These are phyloP conservation scores for Hericium rajendrae DNA, from an alignment of 768 basidiomycete genomes.

Conservation along the genomic window DNA sequence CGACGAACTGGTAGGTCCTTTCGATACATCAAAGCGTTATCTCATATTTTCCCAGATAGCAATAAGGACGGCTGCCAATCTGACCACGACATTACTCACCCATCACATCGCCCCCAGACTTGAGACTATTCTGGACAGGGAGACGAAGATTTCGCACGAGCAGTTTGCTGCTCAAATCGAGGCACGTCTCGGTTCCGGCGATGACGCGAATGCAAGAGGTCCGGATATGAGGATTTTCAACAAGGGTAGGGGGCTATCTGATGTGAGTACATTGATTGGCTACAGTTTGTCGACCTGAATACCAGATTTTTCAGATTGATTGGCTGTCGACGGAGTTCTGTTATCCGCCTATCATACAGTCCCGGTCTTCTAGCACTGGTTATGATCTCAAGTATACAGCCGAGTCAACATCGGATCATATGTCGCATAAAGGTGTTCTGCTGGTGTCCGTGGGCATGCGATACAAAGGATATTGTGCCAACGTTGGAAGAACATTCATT, in stretches of 20 bases:
- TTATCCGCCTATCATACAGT: slow-evolving; percentile 94
- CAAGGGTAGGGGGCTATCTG: slow-evolving; percentile 59
- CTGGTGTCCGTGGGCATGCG: slow-evolving; percentile 81
- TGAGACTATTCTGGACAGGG: slow-evolving; percentile 85
- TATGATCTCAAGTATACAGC: slow-evolving; percentile 87
- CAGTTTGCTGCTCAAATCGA: slow-evolving; percentile 81
- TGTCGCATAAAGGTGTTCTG: slow-evolving; percentile 84
- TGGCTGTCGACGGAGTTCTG: slow-evolving; percentile 89
- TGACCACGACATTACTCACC: slow-evolving; percentile 79
- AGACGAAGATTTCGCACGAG: slow-evolving; percentile 86
- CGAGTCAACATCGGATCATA: slow-evolving; percentile 73
- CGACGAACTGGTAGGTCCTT: slow-evolving; percentile 69
- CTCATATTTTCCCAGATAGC: slow-evolving; percentile 47
- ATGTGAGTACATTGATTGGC: slow-evolving; percentile 39
- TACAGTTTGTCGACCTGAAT: not conserved
- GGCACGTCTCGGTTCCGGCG: slow-evolving; percentile 76
- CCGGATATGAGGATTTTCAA: slow-evolving; percentile 93
- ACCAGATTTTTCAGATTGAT: slow-evolving; percentile 50
- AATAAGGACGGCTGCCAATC: slow-evolving; percentile 58
- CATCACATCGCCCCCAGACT: slow-evolving; percentile 83
- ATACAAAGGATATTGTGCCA: slow-evolving; percentile 89
- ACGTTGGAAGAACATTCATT: slow-evolving; percentile 89
- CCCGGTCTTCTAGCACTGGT: slow-evolving; percentile 69
- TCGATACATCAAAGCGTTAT: not conserved
- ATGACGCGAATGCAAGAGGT: slow-evolving; percentile 65